phyloP scores from a whole-genome alignment of 495 filamentous ascomycete species.

The Parachaetomium inaequale region DNA sequence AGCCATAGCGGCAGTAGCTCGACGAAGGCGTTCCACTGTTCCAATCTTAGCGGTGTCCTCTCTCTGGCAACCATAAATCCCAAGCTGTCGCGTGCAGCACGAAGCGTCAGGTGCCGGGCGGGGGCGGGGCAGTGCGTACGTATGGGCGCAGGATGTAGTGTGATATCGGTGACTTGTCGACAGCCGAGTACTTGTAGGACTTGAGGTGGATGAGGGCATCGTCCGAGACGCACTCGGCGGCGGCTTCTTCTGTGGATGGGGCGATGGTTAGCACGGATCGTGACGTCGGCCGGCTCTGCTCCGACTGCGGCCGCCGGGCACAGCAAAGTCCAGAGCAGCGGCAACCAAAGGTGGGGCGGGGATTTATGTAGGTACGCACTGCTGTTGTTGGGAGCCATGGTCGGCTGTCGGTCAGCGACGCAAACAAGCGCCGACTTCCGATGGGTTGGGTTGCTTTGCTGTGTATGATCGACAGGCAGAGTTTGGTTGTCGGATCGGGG shows the following conservation, averaged over 20 bases:
- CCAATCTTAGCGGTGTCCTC: neutral
- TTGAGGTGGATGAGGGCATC: slow-evolving; percentile 76
- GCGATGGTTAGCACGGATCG: slow-evolving; percentile 6
- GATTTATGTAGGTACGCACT: slow-evolving; percentile 30
- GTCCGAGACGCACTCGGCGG: slow-evolving; percentile 56
- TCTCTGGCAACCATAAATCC: neutral
- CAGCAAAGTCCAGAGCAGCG: neutral
- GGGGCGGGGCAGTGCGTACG: slow-evolving; percentile 54
- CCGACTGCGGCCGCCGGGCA: neutral
- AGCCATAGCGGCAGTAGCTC: slow-evolving; percentile 91
- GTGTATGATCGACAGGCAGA: neutral
- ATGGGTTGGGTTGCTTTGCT: neutral
- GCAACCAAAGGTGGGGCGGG: slow-evolving; percentile 13
- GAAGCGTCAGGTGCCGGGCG: slow-evolving; percentile 9
- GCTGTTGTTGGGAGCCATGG: slow-evolving; percentile 45
- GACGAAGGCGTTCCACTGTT: slow-evolving; percentile 95
- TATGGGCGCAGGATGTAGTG: slow-evolving; percentile 91
- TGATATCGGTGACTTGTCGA: slow-evolving; percentile 95
- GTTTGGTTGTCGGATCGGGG: neutral
- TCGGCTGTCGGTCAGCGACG: neutral
- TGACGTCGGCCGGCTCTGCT: neutral
- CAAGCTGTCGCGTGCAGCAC: neutral
- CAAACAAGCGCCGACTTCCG: neutral
- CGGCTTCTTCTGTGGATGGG: slow-evolving; percentile 42
- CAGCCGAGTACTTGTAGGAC: slow-evolving; percentile 92